Evolutionary conservation across 2,329 filamentous ascomycete species (phyloP).

Genomic region (Cladosporium sp.): DNA sequence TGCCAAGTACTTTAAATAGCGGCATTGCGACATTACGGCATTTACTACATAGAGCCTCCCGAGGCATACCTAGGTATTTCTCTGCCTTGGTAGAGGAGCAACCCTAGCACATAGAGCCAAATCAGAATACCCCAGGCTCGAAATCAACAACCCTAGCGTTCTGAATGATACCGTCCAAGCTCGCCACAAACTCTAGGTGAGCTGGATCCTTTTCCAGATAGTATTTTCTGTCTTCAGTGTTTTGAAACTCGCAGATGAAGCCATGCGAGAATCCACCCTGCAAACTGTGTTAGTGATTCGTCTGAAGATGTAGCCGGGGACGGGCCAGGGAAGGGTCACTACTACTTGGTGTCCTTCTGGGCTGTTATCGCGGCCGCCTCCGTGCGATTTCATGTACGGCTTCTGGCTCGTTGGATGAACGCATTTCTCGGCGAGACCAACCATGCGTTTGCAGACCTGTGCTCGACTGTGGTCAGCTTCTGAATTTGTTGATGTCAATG

Average conservation of each 20-base stretch:
- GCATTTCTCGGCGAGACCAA: constrained; percentile 53
- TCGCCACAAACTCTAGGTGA: constrained; percentile 55
- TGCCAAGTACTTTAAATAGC: constrained; percentile 9
- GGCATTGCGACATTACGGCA: constrained; percentile 19
- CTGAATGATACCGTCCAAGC: constrained; percentile 42
- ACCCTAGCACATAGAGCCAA: background rate
- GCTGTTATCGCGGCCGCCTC: constrained; percentile 57
- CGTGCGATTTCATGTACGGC: constrained; percentile 54
- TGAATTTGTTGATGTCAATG: background rate
- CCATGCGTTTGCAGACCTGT: constrained; percentile 52
- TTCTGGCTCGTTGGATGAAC: constrained; percentile 52
- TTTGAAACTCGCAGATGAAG: constrained; percentile 63
- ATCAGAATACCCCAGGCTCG: constrained; percentile 32
- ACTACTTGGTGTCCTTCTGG: constrained; percentile 43
- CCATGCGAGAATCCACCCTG: constrained; percentile 60
- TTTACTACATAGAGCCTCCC: no score
- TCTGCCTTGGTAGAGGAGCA: background rate
- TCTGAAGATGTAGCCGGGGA: no score
- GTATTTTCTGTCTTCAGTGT: constrained; percentile 58
- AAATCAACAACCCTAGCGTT: constrained; percentile 58
- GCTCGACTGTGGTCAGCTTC: background rate
- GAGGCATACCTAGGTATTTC: background rate
- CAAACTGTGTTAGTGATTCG: background rate
- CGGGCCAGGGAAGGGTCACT: background rate
- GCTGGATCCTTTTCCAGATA: constrained; percentile 60